Evolutionary conservation across 306 rosid genomes (phyloP).

Genomic region (Cicer pinnatifidum): DNA sequence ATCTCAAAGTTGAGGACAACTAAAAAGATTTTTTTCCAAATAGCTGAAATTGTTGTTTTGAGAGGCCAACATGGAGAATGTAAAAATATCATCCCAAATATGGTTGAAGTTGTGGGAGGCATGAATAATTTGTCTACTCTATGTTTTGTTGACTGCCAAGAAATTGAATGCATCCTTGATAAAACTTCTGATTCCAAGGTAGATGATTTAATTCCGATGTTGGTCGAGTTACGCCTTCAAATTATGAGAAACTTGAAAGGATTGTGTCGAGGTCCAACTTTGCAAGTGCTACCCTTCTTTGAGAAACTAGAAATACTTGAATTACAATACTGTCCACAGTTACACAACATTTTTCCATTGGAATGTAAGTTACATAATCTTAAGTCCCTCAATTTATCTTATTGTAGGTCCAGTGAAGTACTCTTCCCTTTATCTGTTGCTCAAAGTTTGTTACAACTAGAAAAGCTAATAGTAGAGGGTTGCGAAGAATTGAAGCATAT

Average conservation of each 20-base stretch:
- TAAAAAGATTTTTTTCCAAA: not conserved
- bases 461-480: not conserved
- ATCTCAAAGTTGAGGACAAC: not conserved
- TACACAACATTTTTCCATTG: not conserved
- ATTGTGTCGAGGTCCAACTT: not conserved
- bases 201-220: not conserved
- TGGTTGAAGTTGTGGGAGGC: not conserved
- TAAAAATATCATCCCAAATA: not conserved
- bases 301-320: conserved; percentile 1
- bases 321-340: not conserved
- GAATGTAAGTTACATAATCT: conserved; percentile 31
- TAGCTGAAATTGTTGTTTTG: not conserved
- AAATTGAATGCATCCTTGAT: not conserved
- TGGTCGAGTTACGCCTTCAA: not conserved
- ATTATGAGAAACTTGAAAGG: not conserved
- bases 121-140: not conserved
- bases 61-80: not conserved
- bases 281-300: not conserved
- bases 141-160: not conserved
- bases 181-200: not conserved
- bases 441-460: not conserved
- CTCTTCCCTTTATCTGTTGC: conserved; percentile 18
- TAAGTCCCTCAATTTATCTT: not conserved
- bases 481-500: not conserved
- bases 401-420: not conserved